These are phyloP conservation scores for Clathrus columnatus DNA, from an alignment of 768 basidiomycete genomes.

Conservation along the genomic window DNA sequence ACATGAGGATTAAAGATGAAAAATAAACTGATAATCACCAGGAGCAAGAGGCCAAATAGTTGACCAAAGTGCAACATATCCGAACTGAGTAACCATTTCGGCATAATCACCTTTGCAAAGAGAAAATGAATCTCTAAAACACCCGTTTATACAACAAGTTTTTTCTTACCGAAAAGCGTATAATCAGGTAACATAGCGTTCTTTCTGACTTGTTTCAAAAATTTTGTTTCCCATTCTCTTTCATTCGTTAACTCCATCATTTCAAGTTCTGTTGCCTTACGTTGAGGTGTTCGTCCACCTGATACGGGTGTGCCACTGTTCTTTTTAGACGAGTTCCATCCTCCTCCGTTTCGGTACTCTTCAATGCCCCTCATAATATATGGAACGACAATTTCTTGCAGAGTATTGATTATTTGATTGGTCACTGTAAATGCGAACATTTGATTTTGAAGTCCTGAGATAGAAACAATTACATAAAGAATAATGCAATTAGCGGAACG, in stretches of 20 bases:
- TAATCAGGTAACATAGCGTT: slow-evolving; percentile 79
- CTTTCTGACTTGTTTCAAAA: slow-evolving; percentile 66
- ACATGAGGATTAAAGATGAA: background rate
- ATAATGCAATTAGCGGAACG: background rate
- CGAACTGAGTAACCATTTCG: slow-evolving; percentile 96
- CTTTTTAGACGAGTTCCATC: slow-evolving; percentile 18
- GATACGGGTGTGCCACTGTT: slow-evolving; percentile 12
- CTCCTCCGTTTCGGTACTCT: slow-evolving; percentile 39
- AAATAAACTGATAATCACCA: slow-evolving; percentile 41
- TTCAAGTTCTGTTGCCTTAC: slow-evolving; percentile 29
- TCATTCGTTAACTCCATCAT: slow-evolving; percentile 22
- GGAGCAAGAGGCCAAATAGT: slow-evolving; percentile 91
- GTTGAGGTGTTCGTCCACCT: background rate
- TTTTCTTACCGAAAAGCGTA: slow-evolving; percentile 50
- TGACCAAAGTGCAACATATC: slow-evolving; percentile 87
- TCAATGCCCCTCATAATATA: slow-evolving; percentile 56
- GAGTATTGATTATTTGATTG: slow-evolving; percentile 72
- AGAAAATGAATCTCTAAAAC: background rate
- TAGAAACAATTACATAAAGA: background rate
- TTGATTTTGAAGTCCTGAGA: slow-evolving; percentile 62
- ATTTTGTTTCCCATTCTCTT: slow-evolving; percentile 58
- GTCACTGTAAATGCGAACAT: slow-evolving; percentile 92
- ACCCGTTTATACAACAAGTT: background rate
- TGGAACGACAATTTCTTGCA: slow-evolving; percentile 75
- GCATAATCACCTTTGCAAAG: slow-evolving; percentile 60